Evolutionary conservation across 164 flowering plant species (phyloP), one percentile per base, ranked within the genome.

Genomic region (Taxillus chinensis): DNA sequence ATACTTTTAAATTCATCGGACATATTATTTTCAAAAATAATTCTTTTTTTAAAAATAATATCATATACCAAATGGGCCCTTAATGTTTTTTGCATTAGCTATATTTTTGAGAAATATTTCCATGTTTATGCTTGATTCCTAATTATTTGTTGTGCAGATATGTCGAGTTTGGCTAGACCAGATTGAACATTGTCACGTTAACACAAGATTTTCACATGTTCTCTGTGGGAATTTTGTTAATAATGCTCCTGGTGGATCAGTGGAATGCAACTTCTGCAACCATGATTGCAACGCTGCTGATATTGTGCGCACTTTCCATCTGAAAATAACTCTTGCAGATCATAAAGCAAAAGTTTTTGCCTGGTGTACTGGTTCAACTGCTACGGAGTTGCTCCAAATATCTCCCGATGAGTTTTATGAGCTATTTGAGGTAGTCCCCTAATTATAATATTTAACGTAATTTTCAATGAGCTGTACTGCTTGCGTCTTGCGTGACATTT

Each of bases 291-390:
- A 70, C 62, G 74, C 66, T 62, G 74, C 66, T 54, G 88, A 89
- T 68, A 69, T 84, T 9, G 55, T 73, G 41, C 85, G 75, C 41
- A 63, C 83, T 56, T 93, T 89, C 79, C 78, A 80, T 65, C 60
- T 93, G 70, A 79, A 80, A 69, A 67, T 85, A 63, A 77, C 84
- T 46, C 71, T 93, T 45, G 88, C 92, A 45, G 98, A 93, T 70
- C 89, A 86, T 51, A 80, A 64, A 64, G 75, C 73, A 13, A 84
- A 89, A 73, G 64, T 87, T 59, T 82, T 76, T 62, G 92, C 91
- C 39, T 89, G 92, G 90, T 88, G 95, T 69, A 72, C 78, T 2
- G 91, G 96, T 68, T 86, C 83, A 62, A 82, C 95, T 63, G 97
- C 97, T 41, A 63, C 79, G 2, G 97, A 90, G 70, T 71, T 89